Evolutionary conservation across 352 stramenopile genomes (phyloP).

Genomic region (Globisporangium viniferum): DNA sequence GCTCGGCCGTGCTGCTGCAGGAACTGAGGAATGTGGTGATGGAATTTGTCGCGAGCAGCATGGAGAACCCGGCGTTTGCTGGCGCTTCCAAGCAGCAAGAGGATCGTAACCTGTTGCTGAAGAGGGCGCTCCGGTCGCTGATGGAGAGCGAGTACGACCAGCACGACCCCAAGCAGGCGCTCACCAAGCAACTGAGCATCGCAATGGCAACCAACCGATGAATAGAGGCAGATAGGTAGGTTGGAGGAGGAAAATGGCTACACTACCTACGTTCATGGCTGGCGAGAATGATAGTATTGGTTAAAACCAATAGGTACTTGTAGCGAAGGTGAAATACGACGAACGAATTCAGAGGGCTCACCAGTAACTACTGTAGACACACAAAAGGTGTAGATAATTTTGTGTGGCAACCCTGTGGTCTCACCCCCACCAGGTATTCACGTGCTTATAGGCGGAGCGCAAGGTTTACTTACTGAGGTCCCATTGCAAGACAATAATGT

Average conservation of each 20-base stretch:
- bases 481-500: too few species aligned
- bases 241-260: not conserved
- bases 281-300: too few species aligned
- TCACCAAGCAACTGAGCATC: conserved; percentile 35
- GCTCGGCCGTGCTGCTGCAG: conserved; percentile 51
- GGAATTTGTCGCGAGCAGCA: conserved; percentile 30
- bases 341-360: too few species aligned
- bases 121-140: conserved; percentile 31
- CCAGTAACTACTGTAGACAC: too few species aligned
- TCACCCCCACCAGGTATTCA: too few species aligned
- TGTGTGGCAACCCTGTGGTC: too few species aligned
- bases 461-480: too few species aligned
- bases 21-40: conserved; percentile 34
- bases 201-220: not conserved
- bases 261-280: too few species aligned
- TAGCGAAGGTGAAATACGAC: too few species aligned
- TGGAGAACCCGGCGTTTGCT: conserved; percentile 34
- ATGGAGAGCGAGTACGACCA: conserved; percentile 49
- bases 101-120: conserved; percentile 9
- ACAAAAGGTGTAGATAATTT: too few species aligned
- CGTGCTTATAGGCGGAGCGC: too few species aligned
- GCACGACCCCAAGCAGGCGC: conserved; percentile 41
- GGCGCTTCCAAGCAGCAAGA: conserved; percentile 5
- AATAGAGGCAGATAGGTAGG: not conserved
- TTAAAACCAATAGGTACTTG: too few species aligned